Percentiles rank a stretch among this genome's conserved stretches.
phyloP scores from a whole-genome alignment of 805 yeast genomes.

The Ogataea sp. region DNA sequence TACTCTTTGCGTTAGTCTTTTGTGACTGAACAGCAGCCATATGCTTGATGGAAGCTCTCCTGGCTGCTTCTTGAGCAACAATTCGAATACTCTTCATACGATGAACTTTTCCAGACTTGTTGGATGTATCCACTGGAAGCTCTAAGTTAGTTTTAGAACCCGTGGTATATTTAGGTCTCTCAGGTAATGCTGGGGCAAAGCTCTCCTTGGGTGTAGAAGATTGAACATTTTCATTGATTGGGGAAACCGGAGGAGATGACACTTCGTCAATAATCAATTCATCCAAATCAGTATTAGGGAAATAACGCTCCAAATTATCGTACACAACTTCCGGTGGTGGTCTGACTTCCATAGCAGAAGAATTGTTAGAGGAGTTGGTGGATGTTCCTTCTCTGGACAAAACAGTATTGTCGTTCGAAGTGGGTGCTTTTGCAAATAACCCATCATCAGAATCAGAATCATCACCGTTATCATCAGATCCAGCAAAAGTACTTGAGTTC shows the following conservation, averaged over 20 bases:
- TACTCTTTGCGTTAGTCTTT: slow-evolving; percentile 1
- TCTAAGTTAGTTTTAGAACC: slow-evolving; percentile 22
- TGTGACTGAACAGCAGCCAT: background rate
- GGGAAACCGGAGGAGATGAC: slow-evolving; percentile 48
- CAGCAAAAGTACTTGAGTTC: background rate
- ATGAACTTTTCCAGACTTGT: slow-evolving; percentile 26
- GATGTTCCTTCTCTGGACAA: background rate
- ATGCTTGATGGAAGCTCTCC: slow-evolving; percentile 18
- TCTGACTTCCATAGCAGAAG: slow-evolving; percentile 52
- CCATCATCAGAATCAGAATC: slow-evolving; percentile 46
- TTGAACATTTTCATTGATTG: slow-evolving; percentile 22
- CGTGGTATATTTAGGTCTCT: background rate
- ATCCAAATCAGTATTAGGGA: slow-evolving; percentile 89
- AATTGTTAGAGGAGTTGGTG: background rate
- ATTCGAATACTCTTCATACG: slow-evolving; percentile 88
- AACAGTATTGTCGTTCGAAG: slow-evolving; percentile 8
- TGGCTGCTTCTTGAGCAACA: slow-evolving; percentile 78
- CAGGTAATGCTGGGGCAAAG: slow-evolving; percentile 3
- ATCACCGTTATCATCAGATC: slow-evolving; percentile 22
- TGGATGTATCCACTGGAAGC: background rate
- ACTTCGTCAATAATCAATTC: slow-evolving; percentile 80
- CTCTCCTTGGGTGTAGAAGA: slow-evolving; percentile 20
- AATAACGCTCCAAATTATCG: slow-evolving; percentile 82
- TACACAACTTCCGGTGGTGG: slow-evolving; percentile 95
- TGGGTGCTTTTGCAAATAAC: slow-evolving; percentile 48